Evolutionary conservation across 2,329 filamentous ascomycete species (phyloP).

Genomic region (Aureobasidium melanogenum): DNA sequence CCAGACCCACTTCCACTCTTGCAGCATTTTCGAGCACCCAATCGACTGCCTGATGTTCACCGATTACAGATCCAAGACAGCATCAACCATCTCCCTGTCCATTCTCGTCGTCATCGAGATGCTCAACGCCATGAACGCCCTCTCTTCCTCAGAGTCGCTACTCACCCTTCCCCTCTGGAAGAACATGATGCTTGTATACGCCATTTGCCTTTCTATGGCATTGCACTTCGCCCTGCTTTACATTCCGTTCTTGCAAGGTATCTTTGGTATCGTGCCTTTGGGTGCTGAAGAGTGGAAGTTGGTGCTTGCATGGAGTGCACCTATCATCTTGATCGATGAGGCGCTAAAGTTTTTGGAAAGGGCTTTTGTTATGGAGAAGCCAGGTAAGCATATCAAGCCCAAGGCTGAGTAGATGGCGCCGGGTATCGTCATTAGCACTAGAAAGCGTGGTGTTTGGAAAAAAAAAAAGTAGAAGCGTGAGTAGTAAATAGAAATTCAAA

Average conservation of each 20-base stretch:
- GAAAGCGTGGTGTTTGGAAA: background rate
- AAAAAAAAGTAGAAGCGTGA: background rate
- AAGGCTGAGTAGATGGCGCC: conserved; percentile 12
- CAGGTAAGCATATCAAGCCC: conserved; percentile 8
- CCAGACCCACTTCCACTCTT: conserved; percentile 81
- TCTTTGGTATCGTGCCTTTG: conserved; percentile 87
- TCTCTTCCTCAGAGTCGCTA: conserved; percentile 90
- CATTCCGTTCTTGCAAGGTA: conserved; percentile 72
- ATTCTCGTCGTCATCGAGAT: conserved; percentile 96
- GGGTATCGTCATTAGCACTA: background rate
- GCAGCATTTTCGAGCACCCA: conserved; percentile 73
- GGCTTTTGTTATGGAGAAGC: conserved; percentile 25
- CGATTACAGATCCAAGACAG: conserved; percentile 76
- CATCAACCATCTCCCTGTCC: conserved; percentile 86
- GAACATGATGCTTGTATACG: conserved; percentile 97
- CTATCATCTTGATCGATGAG: conserved; percentile 85
- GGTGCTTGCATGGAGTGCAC: conserved; percentile 76
- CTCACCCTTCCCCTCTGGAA: conserved; percentile 92
- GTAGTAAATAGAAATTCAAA: background rate
- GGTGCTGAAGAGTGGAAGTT: conserved; percentile 86
- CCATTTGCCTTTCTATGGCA: conserved; percentile 84
- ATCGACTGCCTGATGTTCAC: conserved; percentile 90
- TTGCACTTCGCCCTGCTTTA: conserved; percentile 93
- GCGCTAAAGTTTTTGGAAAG: conserved; percentile 67
- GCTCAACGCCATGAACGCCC: conserved; percentile 97